Base-by-base conservation (phyloP, 495 filamentous ascomycete genomes). In the Cercophora samala region DNA sequence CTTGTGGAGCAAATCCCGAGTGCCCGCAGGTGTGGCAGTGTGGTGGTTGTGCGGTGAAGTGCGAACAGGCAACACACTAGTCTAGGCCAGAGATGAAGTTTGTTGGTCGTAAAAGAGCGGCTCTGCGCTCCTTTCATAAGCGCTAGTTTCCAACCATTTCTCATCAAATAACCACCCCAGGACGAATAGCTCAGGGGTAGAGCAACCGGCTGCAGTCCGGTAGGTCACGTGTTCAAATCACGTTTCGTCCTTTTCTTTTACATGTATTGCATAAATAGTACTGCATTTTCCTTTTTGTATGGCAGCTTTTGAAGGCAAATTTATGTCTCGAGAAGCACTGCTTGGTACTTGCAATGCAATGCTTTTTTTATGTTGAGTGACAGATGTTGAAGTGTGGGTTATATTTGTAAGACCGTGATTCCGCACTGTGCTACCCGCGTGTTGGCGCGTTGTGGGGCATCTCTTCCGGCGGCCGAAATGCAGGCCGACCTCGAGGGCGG, bases 161-260 rank as follows among this genome's bases (percentile, higher is more conserved):
- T 0, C 15, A 46, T 46, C 37, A 17, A 3, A 46, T 13, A 11
- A 46, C 6, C 11, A 46, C 11, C 37, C 37, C 37, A 18, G 69
- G 69, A 70, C 69, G 65, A 66, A 66, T 70, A 70, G 69, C 69
- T 70, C 69, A 70, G 69, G 62, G 69, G 69, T 70, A 70, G 69
- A 70, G 69, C 69, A 66, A 63, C 69, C 69, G 69, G 69, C 69
- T 70, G 69, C 69, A 70, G 69, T 70, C 69, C 69, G 69, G 69
- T 63, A 70, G 69, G 69, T 70, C 69, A 68, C 69, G 69, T 66
- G 69, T 70, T 70, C 69, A 70, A 70, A 67, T 70, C 69, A 66
- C 69, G 69, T 68, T 68, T 70, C 65, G 69, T 70, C 69, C 69
- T 70, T 5, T 18, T 24, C 54, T 70, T 67, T 64, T 70, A 19